These are phyloP conservation scores for Balansia obtecta DNA, from an alignment of 2,329 filamentous ascomycete genomes.

Conservation along the genomic window DNA sequence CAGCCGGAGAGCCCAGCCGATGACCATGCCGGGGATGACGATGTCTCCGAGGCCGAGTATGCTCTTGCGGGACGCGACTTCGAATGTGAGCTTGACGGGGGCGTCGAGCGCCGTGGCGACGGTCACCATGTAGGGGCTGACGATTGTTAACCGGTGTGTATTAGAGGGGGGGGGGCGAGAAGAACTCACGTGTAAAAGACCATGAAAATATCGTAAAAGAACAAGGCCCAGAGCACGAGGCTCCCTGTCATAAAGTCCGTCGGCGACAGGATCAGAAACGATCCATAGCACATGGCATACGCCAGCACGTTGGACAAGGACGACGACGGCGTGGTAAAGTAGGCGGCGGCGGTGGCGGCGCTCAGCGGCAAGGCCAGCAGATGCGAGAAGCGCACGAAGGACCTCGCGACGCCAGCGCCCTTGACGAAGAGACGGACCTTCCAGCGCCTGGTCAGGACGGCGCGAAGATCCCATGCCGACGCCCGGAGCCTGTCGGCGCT, in stretches of 20 bases:
- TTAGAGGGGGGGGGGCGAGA: too few relatives aligned
- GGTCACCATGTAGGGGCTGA: conserved; percentile 67
- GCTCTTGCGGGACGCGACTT: conserved; percentile 50
- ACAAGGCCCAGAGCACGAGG: conserved; percentile 64
- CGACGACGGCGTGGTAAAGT: conserved; percentile 49
- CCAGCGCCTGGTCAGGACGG: conserved; percentile 39
- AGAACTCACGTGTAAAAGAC: conserved; percentile 64
- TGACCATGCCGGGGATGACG: conserved; percentile 81
- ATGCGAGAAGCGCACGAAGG: conserved; percentile 43
- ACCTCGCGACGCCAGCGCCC: conserved; percentile 32
- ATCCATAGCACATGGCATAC: conserved; percentile 74
- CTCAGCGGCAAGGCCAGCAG: conserved; percentile 43
- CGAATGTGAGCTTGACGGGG: conserved; percentile 81
- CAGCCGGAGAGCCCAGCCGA: conserved; percentile 79
- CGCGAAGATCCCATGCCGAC: conserved; percentile 36
- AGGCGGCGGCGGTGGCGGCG: conserved; percentile 42
- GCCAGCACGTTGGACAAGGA: conserved; percentile 74
- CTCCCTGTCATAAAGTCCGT: conserved; percentile 78
- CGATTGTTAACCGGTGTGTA: neutral
- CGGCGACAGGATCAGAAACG: conserved; percentile 73
- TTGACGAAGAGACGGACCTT: conserved; percentile 36
- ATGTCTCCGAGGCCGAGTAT: conserved; percentile 95
- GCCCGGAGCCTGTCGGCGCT: conserved; percentile 13
- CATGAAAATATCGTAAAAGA: conserved; percentile 92
- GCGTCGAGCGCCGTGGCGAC: conserved; percentile 84